A percentile compares a stretch with the other conserved stretches of the same genome.
Conservation (phyloP, 2,329 filamentous ascomycete species). For the Tympanopsis confertula region DNA sequence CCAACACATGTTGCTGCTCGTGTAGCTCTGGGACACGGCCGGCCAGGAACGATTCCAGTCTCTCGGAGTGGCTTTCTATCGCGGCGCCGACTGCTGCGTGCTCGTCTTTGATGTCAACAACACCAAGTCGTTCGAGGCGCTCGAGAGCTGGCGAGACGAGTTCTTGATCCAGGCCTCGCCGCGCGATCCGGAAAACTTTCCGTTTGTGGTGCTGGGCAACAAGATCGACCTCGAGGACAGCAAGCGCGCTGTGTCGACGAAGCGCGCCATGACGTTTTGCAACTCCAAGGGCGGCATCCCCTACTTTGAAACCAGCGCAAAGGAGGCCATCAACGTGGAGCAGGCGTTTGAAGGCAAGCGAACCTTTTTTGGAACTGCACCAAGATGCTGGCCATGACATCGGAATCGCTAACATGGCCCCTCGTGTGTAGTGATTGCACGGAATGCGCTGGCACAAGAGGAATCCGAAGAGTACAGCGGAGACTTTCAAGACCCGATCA, state of each 20-base stretch:
- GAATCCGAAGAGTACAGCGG: slow-evolving; percentile 96
- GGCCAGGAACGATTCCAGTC: slow-evolving; percentile 97
- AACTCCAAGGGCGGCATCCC: slow-evolving; percentile 95
- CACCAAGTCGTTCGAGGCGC: slow-evolving; percentile 94
- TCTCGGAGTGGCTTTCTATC: slow-evolving; percentile 91
- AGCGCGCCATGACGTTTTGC: slow-evolving; percentile 93
- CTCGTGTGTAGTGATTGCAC: slow-evolving; percentile 75
- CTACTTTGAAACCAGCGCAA: slow-evolving; percentile 98
- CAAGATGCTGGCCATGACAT: no score
- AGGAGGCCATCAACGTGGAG: slow-evolving; percentile 97
- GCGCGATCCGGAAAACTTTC: slow-evolving; percentile 91
- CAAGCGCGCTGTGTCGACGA: slow-evolving; percentile 90
- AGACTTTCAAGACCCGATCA: slow-evolving; percentile 95
- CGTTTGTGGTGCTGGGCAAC: slow-evolving; percentile 95
- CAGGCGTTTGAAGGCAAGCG: slow-evolving; percentile 59
- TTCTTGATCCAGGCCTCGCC: slow-evolving; percentile 96
- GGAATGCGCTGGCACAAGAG: slow-evolving; percentile 90
- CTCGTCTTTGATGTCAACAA: slow-evolving; percentile 98
- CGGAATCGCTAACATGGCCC: no score
- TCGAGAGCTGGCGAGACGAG: slow-evolving; percentile 97
- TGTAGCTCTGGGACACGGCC: slow-evolving; percentile 90
- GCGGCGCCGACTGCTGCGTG: slow-evolving; percentile 94
- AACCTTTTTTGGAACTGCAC: no score
- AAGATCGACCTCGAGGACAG: slow-evolving; percentile 98
- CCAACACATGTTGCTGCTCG: neutral